phyloP scores from a whole-genome alignment of 2,329 filamentous ascomycete genomes.

The Periconia macrospinosa region DNA sequence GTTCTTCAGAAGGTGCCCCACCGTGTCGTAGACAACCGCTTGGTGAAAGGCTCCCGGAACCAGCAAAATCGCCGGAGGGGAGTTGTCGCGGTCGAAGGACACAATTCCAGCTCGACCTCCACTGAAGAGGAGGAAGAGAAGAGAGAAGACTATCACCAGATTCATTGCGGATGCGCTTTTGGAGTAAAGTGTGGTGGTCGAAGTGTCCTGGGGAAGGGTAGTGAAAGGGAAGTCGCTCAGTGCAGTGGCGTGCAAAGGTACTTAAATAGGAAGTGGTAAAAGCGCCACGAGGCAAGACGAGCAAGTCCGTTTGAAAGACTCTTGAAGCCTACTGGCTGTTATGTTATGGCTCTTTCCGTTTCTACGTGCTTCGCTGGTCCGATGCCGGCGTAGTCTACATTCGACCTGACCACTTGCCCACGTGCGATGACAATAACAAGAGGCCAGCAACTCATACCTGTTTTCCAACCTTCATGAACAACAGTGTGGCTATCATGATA shows the following conservation, averaged over 20 bases:
- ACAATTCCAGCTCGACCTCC: background rate
- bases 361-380: background rate
- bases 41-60: constrained; percentile 27
- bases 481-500: no score
- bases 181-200: background rate
- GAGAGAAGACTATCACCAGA: background rate
- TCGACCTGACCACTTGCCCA: no score
- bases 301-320: no score
- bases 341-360: background rate
- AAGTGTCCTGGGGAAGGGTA: background rate
- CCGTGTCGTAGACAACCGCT: constrained; percentile 16
- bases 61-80: constrained; percentile 10
- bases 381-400: background rate
- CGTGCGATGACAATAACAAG: no score
- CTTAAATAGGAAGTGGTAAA: no score
- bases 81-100: background rate
- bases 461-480: no score
- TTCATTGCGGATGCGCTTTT: background rate
- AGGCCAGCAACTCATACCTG: no score
- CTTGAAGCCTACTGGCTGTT: background rate
- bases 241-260: no score
- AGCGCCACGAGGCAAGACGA: no score
- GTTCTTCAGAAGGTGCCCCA: constrained; percentile 13
- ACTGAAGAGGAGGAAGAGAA: background rate
- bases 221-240: background rate